A percentile compares a stretch with the other conserved stretches of the same genome.
phyloP scores from a whole-genome alignment of 495 filamentous ascomycete species.

The Venustampulla echinocandica region DNA sequence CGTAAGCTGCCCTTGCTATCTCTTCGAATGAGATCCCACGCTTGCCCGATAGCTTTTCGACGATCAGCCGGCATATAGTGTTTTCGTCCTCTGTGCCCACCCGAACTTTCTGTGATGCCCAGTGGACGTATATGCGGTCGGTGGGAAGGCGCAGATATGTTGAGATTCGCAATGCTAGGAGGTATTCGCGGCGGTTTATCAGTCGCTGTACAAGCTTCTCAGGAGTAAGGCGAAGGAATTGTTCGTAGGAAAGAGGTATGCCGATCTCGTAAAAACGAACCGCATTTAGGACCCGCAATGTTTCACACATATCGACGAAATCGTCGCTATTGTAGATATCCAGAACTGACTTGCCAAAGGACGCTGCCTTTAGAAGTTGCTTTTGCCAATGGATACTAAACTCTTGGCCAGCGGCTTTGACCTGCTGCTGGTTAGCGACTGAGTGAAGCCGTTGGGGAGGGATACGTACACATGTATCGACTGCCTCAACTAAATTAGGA shows the following conservation, averaged over 20 bases:
- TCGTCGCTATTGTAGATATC: slow-evolving; percentile 96
- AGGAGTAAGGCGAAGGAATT: slow-evolving; percentile 76
- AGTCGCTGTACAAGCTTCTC: slow-evolving; percentile 79
- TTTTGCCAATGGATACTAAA: slow-evolving; percentile 90
- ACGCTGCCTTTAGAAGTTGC: slow-evolving; percentile 85
- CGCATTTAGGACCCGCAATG: slow-evolving; percentile 83
- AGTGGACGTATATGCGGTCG: slow-evolving; percentile 88
- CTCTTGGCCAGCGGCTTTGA: slow-evolving; percentile 85
- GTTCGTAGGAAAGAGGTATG: slow-evolving; percentile 83
- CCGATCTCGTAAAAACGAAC: slow-evolving; percentile 86
- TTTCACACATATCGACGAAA: slow-evolving; percentile 98
- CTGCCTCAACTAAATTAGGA: slow-evolving; percentile 76
- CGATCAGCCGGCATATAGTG: slow-evolving; percentile 76
- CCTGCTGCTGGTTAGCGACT: slow-evolving; percentile 13
- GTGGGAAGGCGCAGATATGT: slow-evolving; percentile 80
- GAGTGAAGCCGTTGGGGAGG: neutral
- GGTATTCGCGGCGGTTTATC: slow-evolving; percentile 81
- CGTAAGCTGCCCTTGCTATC: slow-evolving; percentile 90
- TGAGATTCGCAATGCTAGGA: slow-evolving; percentile 82
- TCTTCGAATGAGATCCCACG: slow-evolving; percentile 89
- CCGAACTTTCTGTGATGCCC: slow-evolving; percentile 91
- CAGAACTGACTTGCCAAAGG: slow-evolving; percentile 92
- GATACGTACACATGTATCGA: slow-evolving; percentile 64
- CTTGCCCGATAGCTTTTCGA: slow-evolving; percentile 76
- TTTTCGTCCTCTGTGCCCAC: slow-evolving; percentile 79